Evolutionary conservation across 768 basidiomycete genomes (phyloP), one percentile per base, ranked within the genome.

Genomic region (Leccinellum albellum): DNA sequence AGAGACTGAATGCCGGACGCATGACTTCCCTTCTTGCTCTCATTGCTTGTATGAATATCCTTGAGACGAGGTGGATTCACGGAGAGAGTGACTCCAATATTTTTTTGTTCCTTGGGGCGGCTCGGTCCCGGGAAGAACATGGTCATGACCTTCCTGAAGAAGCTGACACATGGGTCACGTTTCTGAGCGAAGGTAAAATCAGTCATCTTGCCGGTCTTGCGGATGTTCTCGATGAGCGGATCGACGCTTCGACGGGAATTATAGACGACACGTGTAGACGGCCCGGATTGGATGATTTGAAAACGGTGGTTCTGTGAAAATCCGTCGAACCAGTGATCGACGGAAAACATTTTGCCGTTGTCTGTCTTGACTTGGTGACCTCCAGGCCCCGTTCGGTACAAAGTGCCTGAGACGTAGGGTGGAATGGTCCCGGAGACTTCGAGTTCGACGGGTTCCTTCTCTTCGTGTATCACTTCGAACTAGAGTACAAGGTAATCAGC

Each of bases 271-370:
- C 63, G 70, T 6, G 69, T 63, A 15, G 60, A 42, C 2, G 26
- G 21, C 20, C 55, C 64, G 0, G 67, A 54, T 44, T 71, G 61
- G 26, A 64, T 59, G 62, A 77, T 75, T 54, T 75, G 70, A 63
- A 77, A 77, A 50, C 73, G 71, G 56, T 77, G 75, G 61, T 71
- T 71, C 58, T 74, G 68, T 17, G 72, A 68, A 48, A 78, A 70
- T 26, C 76, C 76, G 51, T 77, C 76, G 53, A 77, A 77, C 76
- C 75, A 74, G 50, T 76, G 76, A 48, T 69, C 61, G 6, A 72
- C 45, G 15, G 74, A 66, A 21, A 67, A 59, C 3, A 64, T 68
- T 6, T 56, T 29, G 15, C 61, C 66, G 12, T 61, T 59, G 51
- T 62, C 45, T 0, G 62, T 20, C 31, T 66, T 55, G 32, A 73